These are phyloP conservation scores for Apiospora rasikravindrae DNA, from an alignment of 2,329 filamentous ascomycete species.

Conservation along the genomic window DNA sequence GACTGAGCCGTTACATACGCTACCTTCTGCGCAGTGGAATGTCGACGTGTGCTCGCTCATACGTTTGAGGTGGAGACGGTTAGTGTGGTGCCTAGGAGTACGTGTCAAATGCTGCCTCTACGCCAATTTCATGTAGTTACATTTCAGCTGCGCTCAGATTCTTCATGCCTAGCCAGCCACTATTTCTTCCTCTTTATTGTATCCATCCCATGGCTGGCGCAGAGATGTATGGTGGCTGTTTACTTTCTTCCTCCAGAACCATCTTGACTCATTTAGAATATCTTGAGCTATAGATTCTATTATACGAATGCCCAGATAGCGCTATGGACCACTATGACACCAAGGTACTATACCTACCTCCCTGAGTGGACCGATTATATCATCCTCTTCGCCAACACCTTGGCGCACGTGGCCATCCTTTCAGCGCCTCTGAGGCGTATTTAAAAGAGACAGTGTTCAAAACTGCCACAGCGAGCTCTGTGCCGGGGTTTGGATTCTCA, in stretches of 20 bases:
- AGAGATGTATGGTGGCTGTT: too few species aligned
- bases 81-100: too few species aligned
- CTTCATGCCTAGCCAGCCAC: too few species aligned
- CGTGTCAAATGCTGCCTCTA: too few species aligned
- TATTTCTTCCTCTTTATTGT: too few species aligned
- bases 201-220: too few species aligned
- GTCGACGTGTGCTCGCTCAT: background rate
- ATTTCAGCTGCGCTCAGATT: too few species aligned
- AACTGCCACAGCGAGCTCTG: background rate
- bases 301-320: background rate
- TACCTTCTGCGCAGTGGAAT: background rate
- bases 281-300: background rate
- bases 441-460: background rate
- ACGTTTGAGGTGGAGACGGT: too few species aligned
- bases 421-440: background rate
- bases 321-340: too few species aligned
- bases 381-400: background rate
- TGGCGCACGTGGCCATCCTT: background rate
- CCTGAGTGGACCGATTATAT: background rate
- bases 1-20: background rate
- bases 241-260: background rate
- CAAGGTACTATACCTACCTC: background rate
- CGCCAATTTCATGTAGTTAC: too few species aligned
- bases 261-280: background rate
- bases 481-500: background rate